phyloP scores from a whole-genome alignment of 257 asterid genomes.

The Fraxinus cuspidata region DNA sequence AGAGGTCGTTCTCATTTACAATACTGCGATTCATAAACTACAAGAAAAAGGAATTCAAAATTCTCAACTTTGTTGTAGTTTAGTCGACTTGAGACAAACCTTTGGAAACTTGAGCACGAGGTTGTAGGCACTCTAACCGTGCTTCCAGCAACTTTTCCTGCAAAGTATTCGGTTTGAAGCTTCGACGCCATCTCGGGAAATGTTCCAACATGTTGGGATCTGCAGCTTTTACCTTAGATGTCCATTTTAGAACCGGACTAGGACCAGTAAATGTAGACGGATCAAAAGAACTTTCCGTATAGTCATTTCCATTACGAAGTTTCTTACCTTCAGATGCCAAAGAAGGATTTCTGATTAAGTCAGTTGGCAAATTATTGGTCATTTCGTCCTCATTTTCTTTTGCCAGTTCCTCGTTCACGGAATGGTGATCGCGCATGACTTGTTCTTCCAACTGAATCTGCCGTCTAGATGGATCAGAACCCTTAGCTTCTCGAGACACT shows the following conservation, averaged over 20 bases:
- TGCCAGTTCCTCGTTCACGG: conserved; percentile 16
- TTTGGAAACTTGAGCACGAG: conserved; percentile 39
- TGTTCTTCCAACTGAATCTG: conserved; percentile 33
- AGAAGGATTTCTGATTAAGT: conserved; percentile 22
- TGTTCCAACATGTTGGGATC: conserved; percentile 42
- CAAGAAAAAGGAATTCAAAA: not conserved
- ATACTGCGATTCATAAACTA: not conserved
- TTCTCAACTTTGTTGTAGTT: conserved; percentile 12
- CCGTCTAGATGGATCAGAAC: conserved; percentile 18
- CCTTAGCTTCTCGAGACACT: conserved; percentile 27
- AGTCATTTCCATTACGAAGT: conserved; percentile 17
- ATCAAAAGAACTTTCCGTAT: conserved; percentile 36
- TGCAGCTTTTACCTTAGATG: conserved; percentile 36
- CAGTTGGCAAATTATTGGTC: conserved; percentile 23
- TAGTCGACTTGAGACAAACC: conserved; percentile 33
- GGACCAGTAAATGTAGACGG: conserved; percentile 50
- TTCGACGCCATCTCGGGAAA: conserved; percentile 38
- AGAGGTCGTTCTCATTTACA: not conserved
- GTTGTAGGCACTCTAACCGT: conserved; percentile 53
- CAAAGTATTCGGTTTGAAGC: conserved; percentile 58
- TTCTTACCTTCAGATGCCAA: conserved; percentile 27
- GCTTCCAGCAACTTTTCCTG: conserved; percentile 87
- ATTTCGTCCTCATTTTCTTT: conserved; percentile 19
- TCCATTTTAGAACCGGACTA: conserved; percentile 70
- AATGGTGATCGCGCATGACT: conserved; percentile 3